A percentile compares a stretch with the other conserved stretches of the same genome.
Evolutionary conservation across 192 early-diverging fungal species (phyloP).

Genomic region (Backusella macrospora): DNA sequence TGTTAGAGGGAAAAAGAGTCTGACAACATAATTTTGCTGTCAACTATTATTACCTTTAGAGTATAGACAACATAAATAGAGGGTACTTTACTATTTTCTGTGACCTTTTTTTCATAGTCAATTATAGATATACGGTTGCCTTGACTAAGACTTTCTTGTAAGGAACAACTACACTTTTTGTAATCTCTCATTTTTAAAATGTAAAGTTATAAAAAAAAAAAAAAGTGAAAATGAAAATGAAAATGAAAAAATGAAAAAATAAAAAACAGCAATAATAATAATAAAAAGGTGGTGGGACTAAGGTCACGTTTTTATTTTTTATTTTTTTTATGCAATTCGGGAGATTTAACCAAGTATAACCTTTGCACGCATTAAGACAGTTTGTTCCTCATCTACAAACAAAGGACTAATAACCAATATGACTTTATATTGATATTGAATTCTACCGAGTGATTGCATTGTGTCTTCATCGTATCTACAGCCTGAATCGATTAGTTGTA

Average conservation of each 20-base stretch:
- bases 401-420: conserved; percentile 35
- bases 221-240: not conserved
- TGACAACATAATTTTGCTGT: not conserved
- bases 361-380: conserved; percentile 32
- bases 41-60: not conserved
- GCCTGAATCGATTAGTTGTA: conserved; percentile 29
- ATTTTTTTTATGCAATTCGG: conserved; percentile 15
- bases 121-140: not conserved
- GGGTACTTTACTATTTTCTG: conserved; percentile 1
- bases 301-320: not conserved
- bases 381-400: conserved; percentile 42
- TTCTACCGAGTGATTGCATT: conserved; percentile 30
- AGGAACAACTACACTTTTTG: not conserved
- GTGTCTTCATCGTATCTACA: conserved; percentile 30
- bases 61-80: conserved; percentile 7
- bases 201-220: not conserved
- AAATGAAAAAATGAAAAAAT: not conserved
- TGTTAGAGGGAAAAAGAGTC: not conserved
- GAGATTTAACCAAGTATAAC: conserved; percentile 33
- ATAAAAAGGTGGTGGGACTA: not conserved
- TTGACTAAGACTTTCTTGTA: not conserved
- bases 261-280: too few relatives aligned
- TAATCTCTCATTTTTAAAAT: conserved; percentile 5
- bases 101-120: not conserved
- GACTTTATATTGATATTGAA: conserved; percentile 19